phyloP scores from a whole-genome alignment of 2,329 filamentous ascomycete species.

The Colletotrichum endophyticum region DNA sequence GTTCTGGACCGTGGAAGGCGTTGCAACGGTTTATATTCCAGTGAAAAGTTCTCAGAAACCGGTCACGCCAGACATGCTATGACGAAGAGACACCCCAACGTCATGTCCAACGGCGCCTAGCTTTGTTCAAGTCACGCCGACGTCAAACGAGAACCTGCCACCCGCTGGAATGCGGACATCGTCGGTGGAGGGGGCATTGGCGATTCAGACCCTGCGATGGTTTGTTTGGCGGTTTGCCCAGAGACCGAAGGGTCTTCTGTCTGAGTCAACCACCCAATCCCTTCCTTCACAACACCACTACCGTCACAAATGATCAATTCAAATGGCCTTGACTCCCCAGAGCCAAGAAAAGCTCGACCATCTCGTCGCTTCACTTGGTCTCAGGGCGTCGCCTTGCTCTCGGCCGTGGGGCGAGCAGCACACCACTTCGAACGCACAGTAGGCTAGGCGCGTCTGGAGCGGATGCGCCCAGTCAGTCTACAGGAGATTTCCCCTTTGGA shows the following conservation, averaged over 20 bases:
- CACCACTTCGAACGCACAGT: not conserved
- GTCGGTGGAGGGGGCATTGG: not conserved
- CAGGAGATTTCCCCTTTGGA: not conserved
- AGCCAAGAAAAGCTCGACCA: not conserved
- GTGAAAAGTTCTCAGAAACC: not conserved
- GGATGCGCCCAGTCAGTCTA: not conserved
- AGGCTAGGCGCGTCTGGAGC: not conserved
- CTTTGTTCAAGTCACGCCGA: not conserved
- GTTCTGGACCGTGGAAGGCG: not conserved
- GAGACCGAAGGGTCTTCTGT: not conserved
- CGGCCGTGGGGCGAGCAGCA: not conserved
- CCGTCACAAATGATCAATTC: not conserved
- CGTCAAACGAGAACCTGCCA: conserved; percentile 6
- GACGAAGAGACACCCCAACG: conserved; percentile 2
- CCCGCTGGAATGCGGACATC: conserved; percentile 5
- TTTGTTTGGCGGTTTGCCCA: not conserved
- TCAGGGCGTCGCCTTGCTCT: not conserved
- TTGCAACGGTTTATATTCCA: conserved; percentile 2
- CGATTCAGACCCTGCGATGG: conserved; percentile 11
- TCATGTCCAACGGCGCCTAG: conserved; percentile 6
- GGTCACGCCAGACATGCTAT: not conserved
- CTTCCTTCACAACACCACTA: conserved; percentile 2
- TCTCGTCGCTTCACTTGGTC: not conserved
- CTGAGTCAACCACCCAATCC: conserved; percentile 7
- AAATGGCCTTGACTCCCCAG: not conserved